Conservation (phyloP, 1,139 yeast species). For the Kurtzmaniella quercitrusa region DNA sequence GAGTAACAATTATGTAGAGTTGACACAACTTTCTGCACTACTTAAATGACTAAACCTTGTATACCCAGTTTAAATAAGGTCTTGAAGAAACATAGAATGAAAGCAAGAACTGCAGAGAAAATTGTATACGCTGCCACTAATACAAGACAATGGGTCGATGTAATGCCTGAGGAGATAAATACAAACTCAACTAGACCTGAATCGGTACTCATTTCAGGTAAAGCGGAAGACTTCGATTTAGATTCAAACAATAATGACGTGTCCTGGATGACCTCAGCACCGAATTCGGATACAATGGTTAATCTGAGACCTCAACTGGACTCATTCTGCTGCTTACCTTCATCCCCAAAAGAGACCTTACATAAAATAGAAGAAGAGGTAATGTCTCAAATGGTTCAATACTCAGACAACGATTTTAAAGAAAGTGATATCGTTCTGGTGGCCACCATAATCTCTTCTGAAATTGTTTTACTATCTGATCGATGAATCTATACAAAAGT, state of each 20-base stretch:
- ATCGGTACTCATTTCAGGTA: not conserved
- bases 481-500: too few relatives aligned
- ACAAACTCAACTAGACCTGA: not conserved
- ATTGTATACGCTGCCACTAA: not conserved
- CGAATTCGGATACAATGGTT: not conserved
- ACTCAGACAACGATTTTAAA: too few relatives aligned
- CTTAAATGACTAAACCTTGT: not conserved
- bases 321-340: not conserved
- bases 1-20: too few relatives aligned
- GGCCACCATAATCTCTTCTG: too few relatives aligned
- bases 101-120: not conserved
- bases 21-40: too few relatives aligned
- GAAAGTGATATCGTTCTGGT: too few relatives aligned
- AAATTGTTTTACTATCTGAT: too few relatives aligned
- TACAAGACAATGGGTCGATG: not conserved
- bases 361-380: too few relatives aligned
- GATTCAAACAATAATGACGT: not conserved
- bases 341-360: too few relatives aligned
- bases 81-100: not conserved
- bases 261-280: not conserved
- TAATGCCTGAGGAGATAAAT: not conserved
- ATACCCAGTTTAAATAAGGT: not conserved
- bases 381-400: too few relatives aligned
- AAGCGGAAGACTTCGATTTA: not conserved
- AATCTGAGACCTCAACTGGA: not conserved